Base-by-base conservation (phyloP, 192 early-diverging fungal species). In the Endogone sp. region DNA sequence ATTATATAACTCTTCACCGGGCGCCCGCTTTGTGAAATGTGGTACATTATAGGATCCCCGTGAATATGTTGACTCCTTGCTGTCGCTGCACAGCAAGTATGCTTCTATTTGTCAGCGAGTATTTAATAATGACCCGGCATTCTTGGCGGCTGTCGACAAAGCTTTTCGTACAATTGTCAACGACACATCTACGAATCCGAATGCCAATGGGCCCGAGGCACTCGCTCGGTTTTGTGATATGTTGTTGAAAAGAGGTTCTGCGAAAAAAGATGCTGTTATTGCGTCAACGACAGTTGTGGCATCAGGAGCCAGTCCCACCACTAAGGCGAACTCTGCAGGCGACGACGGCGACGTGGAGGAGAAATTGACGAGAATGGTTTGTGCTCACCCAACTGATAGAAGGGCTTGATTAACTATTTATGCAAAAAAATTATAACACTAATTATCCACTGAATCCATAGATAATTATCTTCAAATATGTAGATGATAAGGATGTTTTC, bases 401-500 rank as follows among this genome's bases (percentile, higher is more conserved):
- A n/a, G n/a, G n/a, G n/a, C n/a, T n/a, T n/a, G n/a, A n/a, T n/a
- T n/a, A n/a, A n/a, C n/a, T n/a, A n/a, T n/a, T n/a, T n/a, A n/a
- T n/a, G n/a, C n/a, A n/a, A n/a, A n/a, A n/a, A n/a, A n/a, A n/a
- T n/a, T n/a, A n/a, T n/a, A n/a, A n/a, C n/a, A n/a, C 37, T 4
- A 49, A 21, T 9, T 30, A 28, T 2, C 54, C 26, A 65, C 26
- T 44, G 3, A 24, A 2, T n/a, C 2, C 59, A 21, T 69, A 83
- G 84, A 84, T 93, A 23, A 81, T 85, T 21, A 70, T 95, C 9
- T 95, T 95, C 76, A 90, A 92, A 58, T 95, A 93, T 75, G 84
- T 95, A 22, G 90, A 94, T 58, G 94, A 95, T 66, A 95, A 95
- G 67, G 94, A 95, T 67, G 79, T 95, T 2, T 95, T 93, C 79